These are phyloP conservation scores for Luvunga scandens DNA, from an alignment of 345 rosid genomes.

Conservation along the genomic window DNA sequence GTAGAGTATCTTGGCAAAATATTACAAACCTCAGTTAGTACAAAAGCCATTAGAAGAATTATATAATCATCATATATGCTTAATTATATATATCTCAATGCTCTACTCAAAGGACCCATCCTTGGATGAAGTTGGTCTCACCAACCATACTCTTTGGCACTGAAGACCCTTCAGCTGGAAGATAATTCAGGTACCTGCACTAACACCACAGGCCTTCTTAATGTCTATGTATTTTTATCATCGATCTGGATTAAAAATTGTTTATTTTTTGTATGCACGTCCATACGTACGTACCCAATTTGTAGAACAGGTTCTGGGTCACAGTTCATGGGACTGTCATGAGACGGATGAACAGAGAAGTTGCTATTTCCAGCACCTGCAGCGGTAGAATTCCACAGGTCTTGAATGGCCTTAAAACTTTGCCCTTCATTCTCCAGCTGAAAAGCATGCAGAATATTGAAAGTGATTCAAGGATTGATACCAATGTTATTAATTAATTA, in stretches of 20 bases:
- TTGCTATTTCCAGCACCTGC: conserved; percentile 36
- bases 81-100: too few relatives aligned
- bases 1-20: not conserved
- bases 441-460: not conserved
- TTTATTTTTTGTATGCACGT: too few relatives aligned
- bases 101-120: conserved; percentile 62
- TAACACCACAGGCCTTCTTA: not conserved
- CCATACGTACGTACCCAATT: conserved; percentile 48
- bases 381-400: conserved; percentile 47
- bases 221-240: not conserved
- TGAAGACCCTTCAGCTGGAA: conserved; percentile 65
- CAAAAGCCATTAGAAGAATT: not conserved
- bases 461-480: not conserved
- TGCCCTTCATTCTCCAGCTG: conserved; percentile 75
- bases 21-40: not conserved
- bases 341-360: conserved; percentile 51
- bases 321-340: conserved; percentile 44
- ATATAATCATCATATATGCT: not conserved
- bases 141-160: conserved; percentile 40
- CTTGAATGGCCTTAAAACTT: conserved; percentile 49
- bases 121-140: conserved; percentile 77
- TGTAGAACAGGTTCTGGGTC: conserved; percentile 65
- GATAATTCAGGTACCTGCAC: conserved; percentile 56
- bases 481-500: not conserved
- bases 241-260: not conserved